A percentile compares a stretch with the other conserved stretches of the same genome.
Evolutionary conservation across 805 yeast species (phyloP).

Genomic region (Jamesozyma piceae): DNA sequence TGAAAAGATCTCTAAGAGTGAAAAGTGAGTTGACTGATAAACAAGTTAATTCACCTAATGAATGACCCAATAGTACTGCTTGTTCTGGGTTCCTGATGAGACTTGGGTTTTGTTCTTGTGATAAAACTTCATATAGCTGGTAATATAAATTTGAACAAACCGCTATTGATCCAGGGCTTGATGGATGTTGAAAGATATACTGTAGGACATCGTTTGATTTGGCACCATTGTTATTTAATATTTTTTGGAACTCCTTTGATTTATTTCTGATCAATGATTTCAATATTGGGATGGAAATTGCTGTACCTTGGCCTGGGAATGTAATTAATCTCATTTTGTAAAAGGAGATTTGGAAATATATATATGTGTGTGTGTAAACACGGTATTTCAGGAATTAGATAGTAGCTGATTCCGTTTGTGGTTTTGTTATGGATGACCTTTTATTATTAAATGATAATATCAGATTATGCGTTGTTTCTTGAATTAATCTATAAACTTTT

Average conservation of each 20-base stretch:
- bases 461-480: too few species aligned
- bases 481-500: too few species aligned
- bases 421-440: too few species aligned
- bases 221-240: slow-evolving; percentile 13
- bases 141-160: slow-evolving; percentile 25
- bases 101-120: slow-evolving; percentile 1
- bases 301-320: slow-evolving; percentile 31
- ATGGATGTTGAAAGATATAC: slow-evolving; percentile 19
- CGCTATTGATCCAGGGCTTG: slow-evolving; percentile 28
- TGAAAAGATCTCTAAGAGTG: slow-evolving; percentile 21
- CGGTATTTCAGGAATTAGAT: too few species aligned
- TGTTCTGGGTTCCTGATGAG: neutral
- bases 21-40: slow-evolving; percentile 23
- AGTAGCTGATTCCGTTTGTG: too few species aligned
- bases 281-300: slow-evolving; percentile 20
- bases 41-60: slow-evolving; percentile 30
- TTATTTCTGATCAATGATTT: slow-evolving; percentile 19
- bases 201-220: slow-evolving; percentile 16
- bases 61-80: slow-evolving; percentile 25
- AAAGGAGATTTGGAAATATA: too few species aligned
- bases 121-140: slow-evolving; percentile 14
- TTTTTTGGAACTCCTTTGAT: slow-evolving; percentile 13
- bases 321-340: slow-evolving; percentile 24
- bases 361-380: neutral
- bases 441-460: too few species aligned